Evolutionary conservation across 148 eudicot genomes (phyloP).

Genomic region (Vaccinium vitisidaea): DNA sequence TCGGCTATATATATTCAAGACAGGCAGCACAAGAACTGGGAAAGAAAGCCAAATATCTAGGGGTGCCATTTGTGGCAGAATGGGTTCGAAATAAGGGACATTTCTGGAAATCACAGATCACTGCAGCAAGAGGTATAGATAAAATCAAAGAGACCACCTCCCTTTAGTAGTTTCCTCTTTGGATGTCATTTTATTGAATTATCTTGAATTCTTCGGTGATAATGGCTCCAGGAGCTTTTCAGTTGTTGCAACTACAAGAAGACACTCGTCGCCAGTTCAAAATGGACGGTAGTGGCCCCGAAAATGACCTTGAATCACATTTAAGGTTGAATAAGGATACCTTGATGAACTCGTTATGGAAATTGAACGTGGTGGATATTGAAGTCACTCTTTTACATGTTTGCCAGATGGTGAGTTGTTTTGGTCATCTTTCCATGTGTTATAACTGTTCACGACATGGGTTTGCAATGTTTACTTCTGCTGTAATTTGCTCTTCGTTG

Average conservation of each 20-base stretch:
- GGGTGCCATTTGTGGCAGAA: conserved; percentile 88
- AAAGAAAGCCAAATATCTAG: conserved; percentile 81
- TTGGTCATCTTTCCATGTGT: neutral
- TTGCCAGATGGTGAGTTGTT: conserved; percentile 71
- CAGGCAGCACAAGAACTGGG: conserved; percentile 97
- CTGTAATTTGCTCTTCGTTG: neutral
- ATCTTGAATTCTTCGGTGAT: conserved; percentile 2
- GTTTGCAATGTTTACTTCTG: neutral
- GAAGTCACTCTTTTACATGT: conserved; percentile 91
- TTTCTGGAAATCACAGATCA: conserved; percentile 85
- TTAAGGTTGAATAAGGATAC: conserved; percentile 62
- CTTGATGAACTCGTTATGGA: conserved; percentile 90
- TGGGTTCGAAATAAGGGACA: conserved; percentile 96
- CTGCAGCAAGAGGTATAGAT: conserved; percentile 83
- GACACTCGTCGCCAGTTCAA: conserved; percentile 60
- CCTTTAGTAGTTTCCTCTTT: neutral
- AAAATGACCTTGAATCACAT: conserved; percentile 67
- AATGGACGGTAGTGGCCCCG: conserved; percentile 63
- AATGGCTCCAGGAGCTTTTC: conserved; percentile 67
- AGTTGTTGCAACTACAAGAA: conserved; percentile 91
- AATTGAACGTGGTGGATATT: conserved; percentile 91
- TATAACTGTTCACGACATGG: neutral
- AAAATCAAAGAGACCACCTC: neutral
- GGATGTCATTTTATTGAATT: neutral
- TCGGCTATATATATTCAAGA: conserved; percentile 88